Conservation (phyloP, 768 basidiomycete species). For the Amanita fuliginea region DNA sequence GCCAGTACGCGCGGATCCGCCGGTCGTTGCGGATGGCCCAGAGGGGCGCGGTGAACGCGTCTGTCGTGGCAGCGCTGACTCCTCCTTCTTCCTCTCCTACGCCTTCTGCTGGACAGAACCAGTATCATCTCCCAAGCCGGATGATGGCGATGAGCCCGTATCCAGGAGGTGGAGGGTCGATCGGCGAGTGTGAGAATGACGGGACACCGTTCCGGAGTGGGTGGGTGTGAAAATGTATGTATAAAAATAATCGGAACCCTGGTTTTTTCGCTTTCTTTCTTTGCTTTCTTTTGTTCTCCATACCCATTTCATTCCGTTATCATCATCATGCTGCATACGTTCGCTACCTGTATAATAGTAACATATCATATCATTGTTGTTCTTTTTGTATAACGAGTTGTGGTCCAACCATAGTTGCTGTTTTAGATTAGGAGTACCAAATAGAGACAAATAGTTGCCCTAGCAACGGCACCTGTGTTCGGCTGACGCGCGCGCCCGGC, state of each 20-base stretch:
- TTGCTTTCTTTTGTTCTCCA: not conserved
- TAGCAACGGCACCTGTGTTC: no score
- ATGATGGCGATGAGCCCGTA: not conserved
- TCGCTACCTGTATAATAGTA: not conserved
- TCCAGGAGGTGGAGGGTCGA: not conserved
- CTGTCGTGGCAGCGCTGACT: not conserved
- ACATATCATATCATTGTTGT: no score
- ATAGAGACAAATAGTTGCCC: no score
- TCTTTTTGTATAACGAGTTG: no score
- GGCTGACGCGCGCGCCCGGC: no score
- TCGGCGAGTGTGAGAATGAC: not conserved
- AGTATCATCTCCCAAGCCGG: not conserved
- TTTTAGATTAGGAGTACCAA: no score
- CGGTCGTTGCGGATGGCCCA: not conserved
- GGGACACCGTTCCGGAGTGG: not conserved
- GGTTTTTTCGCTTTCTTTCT: not conserved
- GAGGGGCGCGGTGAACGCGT: not conserved
- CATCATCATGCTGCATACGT: not conserved
- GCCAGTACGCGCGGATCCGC: not conserved
- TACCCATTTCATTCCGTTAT: not conserved
- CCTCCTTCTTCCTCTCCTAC: no score
- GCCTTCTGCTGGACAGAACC: not conserved
- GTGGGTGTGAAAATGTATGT: not conserved
- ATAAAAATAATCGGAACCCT: no score
- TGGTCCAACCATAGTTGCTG: no score